Conservation (phyloP, 345 rosid species). For the Pistacia integerrima region DNA sequence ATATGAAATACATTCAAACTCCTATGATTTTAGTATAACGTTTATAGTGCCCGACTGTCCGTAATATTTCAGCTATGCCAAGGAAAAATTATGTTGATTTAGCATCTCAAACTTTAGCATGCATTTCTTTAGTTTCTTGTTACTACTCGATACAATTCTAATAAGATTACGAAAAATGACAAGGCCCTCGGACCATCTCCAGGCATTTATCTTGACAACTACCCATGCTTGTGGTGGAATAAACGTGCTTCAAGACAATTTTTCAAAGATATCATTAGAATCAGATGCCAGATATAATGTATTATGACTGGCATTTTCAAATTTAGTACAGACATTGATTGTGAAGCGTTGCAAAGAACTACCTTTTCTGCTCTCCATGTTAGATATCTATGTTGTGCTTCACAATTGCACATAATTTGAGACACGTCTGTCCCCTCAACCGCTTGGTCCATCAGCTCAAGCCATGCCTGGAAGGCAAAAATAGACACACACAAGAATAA, state of each 20-base stretch:
- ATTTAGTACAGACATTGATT: neutral
- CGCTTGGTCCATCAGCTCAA: conserved; percentile 50
- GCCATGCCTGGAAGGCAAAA: conserved; percentile 55
- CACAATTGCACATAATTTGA: conserved; percentile 39
- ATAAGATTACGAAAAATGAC: neutral
- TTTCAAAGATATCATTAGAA: neutral
- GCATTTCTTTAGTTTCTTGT: neutral
- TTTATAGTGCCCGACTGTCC: too few species aligned
- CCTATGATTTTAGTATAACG: too few species aligned
- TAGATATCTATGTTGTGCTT: conserved; percentile 69
- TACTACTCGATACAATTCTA: neutral
- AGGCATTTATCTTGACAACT: neutral
- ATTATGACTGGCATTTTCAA: neutral
- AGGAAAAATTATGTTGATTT: neutral
- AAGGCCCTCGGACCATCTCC: neutral
- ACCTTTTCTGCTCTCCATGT: conserved; percentile 83
- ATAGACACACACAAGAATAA: neutral
- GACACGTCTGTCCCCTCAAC: conserved; percentile 42
- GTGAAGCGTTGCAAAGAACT: neutral
- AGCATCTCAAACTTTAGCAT: neutral
- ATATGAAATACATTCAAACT: too few species aligned
- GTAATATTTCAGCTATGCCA: neutral
- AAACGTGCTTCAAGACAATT: neutral
- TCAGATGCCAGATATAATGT: neutral
- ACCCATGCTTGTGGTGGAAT: neutral